phyloP scores from a whole-genome alignment of 768 basidiomycete species.

The Lactarius quietus region DNA sequence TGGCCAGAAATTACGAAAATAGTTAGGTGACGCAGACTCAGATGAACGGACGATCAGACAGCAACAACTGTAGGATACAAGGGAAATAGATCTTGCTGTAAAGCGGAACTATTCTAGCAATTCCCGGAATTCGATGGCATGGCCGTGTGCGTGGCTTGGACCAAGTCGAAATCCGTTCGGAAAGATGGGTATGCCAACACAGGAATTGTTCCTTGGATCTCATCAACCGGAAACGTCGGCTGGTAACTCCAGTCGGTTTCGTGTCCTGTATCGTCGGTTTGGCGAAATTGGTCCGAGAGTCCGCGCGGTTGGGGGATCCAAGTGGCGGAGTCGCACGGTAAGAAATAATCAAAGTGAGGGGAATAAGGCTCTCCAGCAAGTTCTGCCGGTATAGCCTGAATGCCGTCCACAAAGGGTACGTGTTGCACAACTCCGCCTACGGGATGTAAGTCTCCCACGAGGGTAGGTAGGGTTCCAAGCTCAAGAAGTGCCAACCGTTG shows the following conservation, averaged over 20 bases:
- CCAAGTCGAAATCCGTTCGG: background rate
- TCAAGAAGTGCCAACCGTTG: background rate
- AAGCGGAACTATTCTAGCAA: background rate
- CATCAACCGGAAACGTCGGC: background rate
- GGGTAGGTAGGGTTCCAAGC: background rate
- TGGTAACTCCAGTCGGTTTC: background rate
- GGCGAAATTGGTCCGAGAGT: background rate
- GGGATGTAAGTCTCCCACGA: no score
- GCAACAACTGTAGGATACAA: background rate
- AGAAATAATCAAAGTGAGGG: slow-evolving; percentile 2
- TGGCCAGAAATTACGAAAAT: background rate
- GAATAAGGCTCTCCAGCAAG: background rate
- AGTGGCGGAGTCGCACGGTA: background rate
- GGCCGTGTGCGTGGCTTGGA: background rate
- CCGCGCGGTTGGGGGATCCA: background rate
- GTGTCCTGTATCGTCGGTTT: background rate
- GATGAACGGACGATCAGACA: background rate
- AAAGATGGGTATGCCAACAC: background rate
- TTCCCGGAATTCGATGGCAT: background rate
- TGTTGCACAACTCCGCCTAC: background rate
- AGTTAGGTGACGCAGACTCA: background rate
- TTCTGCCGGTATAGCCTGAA: background rate
- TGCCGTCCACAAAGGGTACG: background rate
- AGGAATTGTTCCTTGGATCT: background rate
- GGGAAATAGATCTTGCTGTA: background rate